Evolutionary conservation across 805 yeast species (phyloP), one percentile per base, ranked within the genome.

Genomic region (Saccharomycopsis fermentans): DNA sequence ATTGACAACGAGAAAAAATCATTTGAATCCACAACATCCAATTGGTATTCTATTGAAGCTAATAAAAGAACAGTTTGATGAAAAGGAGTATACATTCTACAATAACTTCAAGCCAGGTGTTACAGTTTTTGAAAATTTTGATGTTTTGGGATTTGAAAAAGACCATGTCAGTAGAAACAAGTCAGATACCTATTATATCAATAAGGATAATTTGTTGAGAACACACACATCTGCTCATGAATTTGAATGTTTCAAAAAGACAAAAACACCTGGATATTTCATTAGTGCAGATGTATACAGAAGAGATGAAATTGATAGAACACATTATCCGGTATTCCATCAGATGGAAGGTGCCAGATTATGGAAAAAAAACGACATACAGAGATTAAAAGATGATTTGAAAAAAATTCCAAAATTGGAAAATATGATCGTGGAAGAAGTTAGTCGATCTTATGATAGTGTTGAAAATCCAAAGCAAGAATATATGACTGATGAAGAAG

Each of bases 221-320:
- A 94, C 99, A 0, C 99, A 94, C 68, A 92, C 99, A 0, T 90
- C 97, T 1, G 99, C 99, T 0, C 99, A 94, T 70, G 99, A 94
- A 71, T 81, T 80, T 64, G 90, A 87, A 67, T 90, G 97, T 67
- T 92, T 90, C 71, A 74, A 77, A 52, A 71, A 71, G 1, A 60
- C 63, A 11, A 60, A 56, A 6, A 69, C 67, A n/a, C 90, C 96
- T 0, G 98, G 98, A 0, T 94, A 87, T 70, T 78, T 94, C 63
- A 91, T 94, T 53, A 80, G 96, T 12, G 99, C 98, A 1, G 99
- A 94, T 70, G 99, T 94, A 9, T 94, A 91, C 68, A 79, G 99
- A 67, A 80, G 96, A 66, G 99, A 94, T 71, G 96, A 92, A 66
- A 89, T 94, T 58, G 99, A 94, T 71, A 78, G 88, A 63, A 90